These are phyloP conservation scores for Postia placenta DNA, from an alignment of 768 basidiomycete species.

Conservation along the genomic window DNA sequence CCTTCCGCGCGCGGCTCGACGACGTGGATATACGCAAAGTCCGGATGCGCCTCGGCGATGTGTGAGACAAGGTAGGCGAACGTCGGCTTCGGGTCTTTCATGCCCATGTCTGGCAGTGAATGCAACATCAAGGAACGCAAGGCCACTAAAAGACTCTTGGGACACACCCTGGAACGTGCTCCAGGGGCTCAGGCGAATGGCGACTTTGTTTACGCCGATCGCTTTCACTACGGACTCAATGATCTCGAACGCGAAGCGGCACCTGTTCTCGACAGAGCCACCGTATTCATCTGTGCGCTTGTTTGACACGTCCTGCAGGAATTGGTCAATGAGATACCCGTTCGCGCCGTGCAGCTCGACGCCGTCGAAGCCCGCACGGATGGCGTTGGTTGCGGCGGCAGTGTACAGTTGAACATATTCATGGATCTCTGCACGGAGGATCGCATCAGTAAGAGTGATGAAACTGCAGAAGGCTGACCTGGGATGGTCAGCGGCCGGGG, in stretches of 20 bases:
- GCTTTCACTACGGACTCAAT: constrained; percentile 32
- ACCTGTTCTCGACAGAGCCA: too few relatives aligned
- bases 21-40: constrained; percentile 33
- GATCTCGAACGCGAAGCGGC: constrained; percentile 39
- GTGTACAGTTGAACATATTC: constrained; percentile 13
- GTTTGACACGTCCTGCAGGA: constrained; percentile 31
- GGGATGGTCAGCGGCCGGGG: too few relatives aligned
- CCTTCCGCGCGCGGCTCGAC: constrained; percentile 20
- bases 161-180: too few relatives aligned
- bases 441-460: too few relatives aligned
- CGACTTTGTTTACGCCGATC: constrained; percentile 35
- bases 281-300: too few relatives aligned
- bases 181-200: constrained; percentile 34
- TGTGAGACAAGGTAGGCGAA: constrained; percentile 46
- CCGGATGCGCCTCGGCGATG: constrained; percentile 33
- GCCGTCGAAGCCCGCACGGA: too few relatives aligned
- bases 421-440: neutral
- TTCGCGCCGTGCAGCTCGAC: too few relatives aligned
- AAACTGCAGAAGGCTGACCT: too few relatives aligned
- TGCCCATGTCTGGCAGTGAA: constrained; percentile 33
- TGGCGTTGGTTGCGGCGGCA: constrained; percentile 19
- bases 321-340: constrained; percentile 35
- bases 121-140: neutral
- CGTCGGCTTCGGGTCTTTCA: too few relatives aligned
- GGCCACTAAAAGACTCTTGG: constrained; percentile 17